phyloP scores from a whole-genome alignment of 106 monocot genomes.

The Alisma plantagoaquatica region DNA sequence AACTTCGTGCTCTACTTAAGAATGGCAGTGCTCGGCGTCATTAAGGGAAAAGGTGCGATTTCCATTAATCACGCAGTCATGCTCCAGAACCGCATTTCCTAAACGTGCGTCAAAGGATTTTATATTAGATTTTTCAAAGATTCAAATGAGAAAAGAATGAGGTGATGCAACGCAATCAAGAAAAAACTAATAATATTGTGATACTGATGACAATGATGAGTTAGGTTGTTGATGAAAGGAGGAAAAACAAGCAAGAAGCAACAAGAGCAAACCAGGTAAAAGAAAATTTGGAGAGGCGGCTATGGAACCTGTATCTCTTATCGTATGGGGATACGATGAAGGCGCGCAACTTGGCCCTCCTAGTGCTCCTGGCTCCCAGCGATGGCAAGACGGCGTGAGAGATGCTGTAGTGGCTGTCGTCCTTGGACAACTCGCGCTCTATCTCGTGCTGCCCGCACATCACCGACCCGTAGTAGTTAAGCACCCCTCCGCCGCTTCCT shows the following conservation, averaged over 20 bases:
- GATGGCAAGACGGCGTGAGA: constrained; percentile 1
- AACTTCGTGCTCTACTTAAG: too few species aligned
- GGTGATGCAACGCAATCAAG: background rate
- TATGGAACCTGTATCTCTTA: background rate
- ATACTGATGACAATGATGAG: background rate
- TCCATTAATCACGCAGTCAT: too few species aligned
- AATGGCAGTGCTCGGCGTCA: too few species aligned
- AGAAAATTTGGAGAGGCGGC: too few species aligned
- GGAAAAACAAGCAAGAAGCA: background rate
- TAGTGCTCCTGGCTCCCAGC: background rate
- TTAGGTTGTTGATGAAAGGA: background rate
- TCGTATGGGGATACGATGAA: constrained; percentile 5
- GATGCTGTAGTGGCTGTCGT: constrained; percentile 11
- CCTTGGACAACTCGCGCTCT: constrained; percentile 6
- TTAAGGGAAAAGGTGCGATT: too few species aligned
- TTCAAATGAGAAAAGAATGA: too few species aligned
- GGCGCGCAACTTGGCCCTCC: background rate
- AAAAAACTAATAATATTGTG: background rate
- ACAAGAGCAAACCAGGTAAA: background rate
- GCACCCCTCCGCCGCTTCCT: too few species aligned
- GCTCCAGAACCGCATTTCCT: too few species aligned
- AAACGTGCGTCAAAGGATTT: too few species aligned
- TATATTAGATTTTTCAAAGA: too few species aligned
- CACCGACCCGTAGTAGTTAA: too few species aligned
- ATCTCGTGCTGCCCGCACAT: constrained; percentile 2